A percentile compares a stretch with the other conserved stretches of the same genome.
Evolutionary conservation across 139 green algal species (phyloP).

Genomic region (Coccomyxa sp.): DNA sequence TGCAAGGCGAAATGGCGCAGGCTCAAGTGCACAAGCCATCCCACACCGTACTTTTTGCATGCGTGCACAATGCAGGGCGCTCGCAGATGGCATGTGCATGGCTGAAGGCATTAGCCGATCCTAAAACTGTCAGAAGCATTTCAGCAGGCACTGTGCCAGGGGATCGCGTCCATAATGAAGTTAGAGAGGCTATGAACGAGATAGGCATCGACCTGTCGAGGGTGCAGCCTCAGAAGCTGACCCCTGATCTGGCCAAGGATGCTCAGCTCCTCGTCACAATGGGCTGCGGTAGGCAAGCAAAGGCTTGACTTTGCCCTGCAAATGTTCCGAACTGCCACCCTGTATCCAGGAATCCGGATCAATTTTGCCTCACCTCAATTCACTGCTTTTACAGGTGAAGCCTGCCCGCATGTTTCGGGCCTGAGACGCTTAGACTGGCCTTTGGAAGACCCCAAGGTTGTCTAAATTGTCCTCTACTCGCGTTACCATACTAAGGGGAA

Average conservation of each 20-base stretch:
- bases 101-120: not conserved
- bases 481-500: no score
- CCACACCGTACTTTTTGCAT: not conserved
- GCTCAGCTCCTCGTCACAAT: slow-evolving; percentile 1
- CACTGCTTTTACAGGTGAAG: not conserved
- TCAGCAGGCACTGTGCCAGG: not conserved
- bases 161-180: not conserved
- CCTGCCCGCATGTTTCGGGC: not conserved
- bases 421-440: not conserved
- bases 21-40: no score
- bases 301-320: not conserved
- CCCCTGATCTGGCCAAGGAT: not conserved
- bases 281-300: not conserved
- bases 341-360: no score
- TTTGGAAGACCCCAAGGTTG: not conserved
- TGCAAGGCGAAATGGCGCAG: no score
- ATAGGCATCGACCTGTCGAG: not conserved
- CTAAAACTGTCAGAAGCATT: not conserved
- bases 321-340: no score
- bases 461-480: no score
- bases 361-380: not conserved
- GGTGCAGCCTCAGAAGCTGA: not conserved
- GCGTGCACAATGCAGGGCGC: not conserved
- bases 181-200: not conserved
- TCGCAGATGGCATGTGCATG: not conserved